These are phyloP conservation scores for Parastagonospora avenae DNA, from an alignment of 2,329 filamentous ascomycete genomes.

Conservation along the genomic window DNA sequence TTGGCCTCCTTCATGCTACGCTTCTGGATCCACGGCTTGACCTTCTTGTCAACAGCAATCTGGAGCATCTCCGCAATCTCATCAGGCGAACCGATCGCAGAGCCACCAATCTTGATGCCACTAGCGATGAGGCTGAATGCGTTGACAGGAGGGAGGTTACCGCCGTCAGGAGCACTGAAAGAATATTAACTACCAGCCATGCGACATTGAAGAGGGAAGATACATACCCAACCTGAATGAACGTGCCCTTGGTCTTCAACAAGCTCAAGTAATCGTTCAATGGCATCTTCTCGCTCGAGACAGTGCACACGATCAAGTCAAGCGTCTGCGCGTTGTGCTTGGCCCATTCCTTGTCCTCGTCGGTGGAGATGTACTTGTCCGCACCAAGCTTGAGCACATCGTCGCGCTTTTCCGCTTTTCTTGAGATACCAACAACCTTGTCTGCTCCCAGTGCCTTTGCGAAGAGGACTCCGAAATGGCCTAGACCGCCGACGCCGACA, in stretches of 20 bases:
- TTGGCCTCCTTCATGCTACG: slow-evolving; percentile 61
- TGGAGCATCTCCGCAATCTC: slow-evolving; percentile 52
- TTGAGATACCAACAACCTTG: slow-evolving; percentile 67
- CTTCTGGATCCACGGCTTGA: slow-evolving; percentile 68
- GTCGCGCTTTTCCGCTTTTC: slow-evolving; percentile 64
- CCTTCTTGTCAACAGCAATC: slow-evolving; percentile 62
- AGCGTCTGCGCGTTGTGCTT: slow-evolving; percentile 59
- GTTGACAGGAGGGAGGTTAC: slow-evolving; percentile 54
- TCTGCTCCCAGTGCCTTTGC: slow-evolving; percentile 73
- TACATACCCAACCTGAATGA: slow-evolving; percentile 65
- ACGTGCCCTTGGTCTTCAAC: slow-evolving; percentile 62
- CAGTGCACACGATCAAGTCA: slow-evolving; percentile 64
- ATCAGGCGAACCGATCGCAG: slow-evolving; percentile 25
- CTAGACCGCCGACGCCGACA: slow-evolving; percentile 74
- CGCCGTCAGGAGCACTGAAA: slow-evolving; percentile 20
- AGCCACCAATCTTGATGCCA: slow-evolving; percentile 31
- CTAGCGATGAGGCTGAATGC: slow-evolving; percentile 56
- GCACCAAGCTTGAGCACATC: slow-evolving; percentile 65
- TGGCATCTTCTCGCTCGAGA: slow-evolving; percentile 57
- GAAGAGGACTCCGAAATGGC: slow-evolving; percentile 74
- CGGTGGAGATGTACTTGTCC: slow-evolving; percentile 65
- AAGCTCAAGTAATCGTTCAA: slow-evolving; percentile 65
- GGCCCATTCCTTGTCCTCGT: slow-evolving; percentile 64
- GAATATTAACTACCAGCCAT: background rate
- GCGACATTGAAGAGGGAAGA: background rate